Evolutionary conservation across 495 filamentous ascomycete species (phyloP), one percentile per base, ranked within the genome.

Genomic region (Jackrogersella multiformis): DNA sequence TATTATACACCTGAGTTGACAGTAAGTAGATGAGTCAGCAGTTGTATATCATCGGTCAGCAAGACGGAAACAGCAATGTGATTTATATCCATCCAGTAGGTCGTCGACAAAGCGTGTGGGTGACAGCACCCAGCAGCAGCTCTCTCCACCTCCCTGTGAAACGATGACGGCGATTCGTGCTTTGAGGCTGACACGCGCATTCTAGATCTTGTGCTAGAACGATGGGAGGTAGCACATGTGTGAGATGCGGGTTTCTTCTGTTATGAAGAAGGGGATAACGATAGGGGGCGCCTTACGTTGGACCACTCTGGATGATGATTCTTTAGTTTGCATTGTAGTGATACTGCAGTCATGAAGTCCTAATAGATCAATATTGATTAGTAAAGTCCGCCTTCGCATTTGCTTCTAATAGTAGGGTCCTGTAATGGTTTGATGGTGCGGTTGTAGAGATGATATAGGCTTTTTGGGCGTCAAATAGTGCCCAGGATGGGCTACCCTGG

Each of bases 271-370:
- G 53, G 63, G 36, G 55, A 53, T 49, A 49, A 54, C 15, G 38
- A 55, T 18, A 45, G 30, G 34, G 45, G 7, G 35, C 28, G 28
- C 67, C 78, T 66, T 76, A 87, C 86, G 71, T 89, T 89, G 9
- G 84, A 84, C 85, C 87, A 88, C 61, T 88, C 86, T 1, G 87
- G 86, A 66, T 89, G 87, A 66, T 89, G 86, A 56, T 82, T 86
- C 61, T 82, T 76, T 15, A 79, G 52, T 70, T 85, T 83, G 75
- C 85, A 87, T 64, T 85, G 77, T 51, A 82, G 71, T 32, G 86
- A 81, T 16, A 89, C 79, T 20, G 78, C 77, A 21, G 83, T 84
- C 86, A 88, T 88, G 74, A 88, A 89, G 56, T 82, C 83, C 86
- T 88, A 42, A 26, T 6, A 46, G 30, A 56, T 23, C 60, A 58